Base-by-base conservation (phyloP, 306 rosid genomes). In the Abrus pulchellus region DNA sequence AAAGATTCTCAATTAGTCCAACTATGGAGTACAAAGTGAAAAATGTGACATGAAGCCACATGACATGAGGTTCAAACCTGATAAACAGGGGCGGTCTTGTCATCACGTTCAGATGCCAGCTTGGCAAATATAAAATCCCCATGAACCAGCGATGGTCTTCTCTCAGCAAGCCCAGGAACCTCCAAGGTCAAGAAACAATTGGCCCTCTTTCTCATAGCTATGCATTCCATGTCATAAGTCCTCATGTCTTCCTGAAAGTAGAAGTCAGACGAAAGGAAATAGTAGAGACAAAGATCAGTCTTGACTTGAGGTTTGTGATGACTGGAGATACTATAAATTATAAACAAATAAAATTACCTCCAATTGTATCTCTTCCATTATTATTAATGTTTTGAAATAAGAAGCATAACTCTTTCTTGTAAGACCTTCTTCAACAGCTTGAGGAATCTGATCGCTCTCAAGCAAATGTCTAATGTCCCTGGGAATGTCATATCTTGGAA, bases 81-180 rank as follows among this genome's bases (percentile, higher is more conserved):
- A 88, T 85, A 93, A 11, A 69, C 60, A 20, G 54, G 14, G 56
- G 64, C 7, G 36, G 36, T 8, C 45, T 38, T 86, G 54, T 82
- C 60, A 74, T 41, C 77, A 44, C 56, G 71, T 20, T 68, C 84
- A 68, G 89, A 79, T 63, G 83, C 81, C 64, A 83, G 87, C 88
- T 81, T 93, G 77, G 91, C 97, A 65, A 84, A 82, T 40, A 95
- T 90, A 81, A 0, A 60, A 83, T 95, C 99, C 74, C 98, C 98
- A 32, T 82, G 93, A 82, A 95, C 98, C 66, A 95, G 96, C 45
- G 98, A 95, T 9, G 97, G 99, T 73, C 99, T 89, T 87, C 89
- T 84, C 88, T 95, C 98, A 20, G 99, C 99, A 53, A 93, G 98
- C 80, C 99, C 98, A 4, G 93, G 98, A 65, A 95, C 99, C 85